Base-by-base conservation (phyloP, 305 asterid species). In the Coffea humblotiana region DNA sequence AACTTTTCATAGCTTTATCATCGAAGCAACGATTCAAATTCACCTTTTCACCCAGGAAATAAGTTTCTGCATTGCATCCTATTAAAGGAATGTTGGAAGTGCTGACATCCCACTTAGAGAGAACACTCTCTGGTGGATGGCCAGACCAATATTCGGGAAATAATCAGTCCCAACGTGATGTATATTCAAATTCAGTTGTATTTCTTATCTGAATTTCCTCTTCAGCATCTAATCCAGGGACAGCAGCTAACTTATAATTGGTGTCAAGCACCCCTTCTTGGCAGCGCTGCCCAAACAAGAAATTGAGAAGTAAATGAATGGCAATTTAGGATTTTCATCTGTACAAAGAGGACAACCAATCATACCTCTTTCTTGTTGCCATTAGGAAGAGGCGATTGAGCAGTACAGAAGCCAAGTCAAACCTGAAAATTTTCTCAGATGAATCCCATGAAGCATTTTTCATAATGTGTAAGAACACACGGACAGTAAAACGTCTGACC, bases 361-460 rank as follows among this genome's bases (percentile, higher is more conserved):
- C 91, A 60, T 87, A 94, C 97, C 81, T 84, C 78, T 47, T 69
- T 81, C 80, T 80, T 86, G 9, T 85, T 83, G 83, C 79, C 82
- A 80, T 82, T 81, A 61, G 92, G 93, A 71, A 85, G 82, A 93
- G 85, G 72, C 94, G 94, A 77, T 79, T 78, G 75, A 91, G 74
- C 84, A 90, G 94, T 29, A 80, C 77, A 68, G 95, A 81, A 82
- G 90, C 89, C 87, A 89, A 83, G 89, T 92, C 93, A 77, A 80
- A 81, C 96, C 97, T 94, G 97, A 77, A 80, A 80, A 80, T 78
- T 82, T 70, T 70, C 74, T 21, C 76, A 81, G 78, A 37, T 79
- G 72, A 83, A 56, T 83, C 80, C 81, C 71, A 80, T 78, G 76
- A 80, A 80, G 67, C 13, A 73, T 67, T 65, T 79, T 8, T 70